Evolutionary conservation across 192 early-diverging fungal species (phyloP).

Genomic region (Podila horticola): DNA sequence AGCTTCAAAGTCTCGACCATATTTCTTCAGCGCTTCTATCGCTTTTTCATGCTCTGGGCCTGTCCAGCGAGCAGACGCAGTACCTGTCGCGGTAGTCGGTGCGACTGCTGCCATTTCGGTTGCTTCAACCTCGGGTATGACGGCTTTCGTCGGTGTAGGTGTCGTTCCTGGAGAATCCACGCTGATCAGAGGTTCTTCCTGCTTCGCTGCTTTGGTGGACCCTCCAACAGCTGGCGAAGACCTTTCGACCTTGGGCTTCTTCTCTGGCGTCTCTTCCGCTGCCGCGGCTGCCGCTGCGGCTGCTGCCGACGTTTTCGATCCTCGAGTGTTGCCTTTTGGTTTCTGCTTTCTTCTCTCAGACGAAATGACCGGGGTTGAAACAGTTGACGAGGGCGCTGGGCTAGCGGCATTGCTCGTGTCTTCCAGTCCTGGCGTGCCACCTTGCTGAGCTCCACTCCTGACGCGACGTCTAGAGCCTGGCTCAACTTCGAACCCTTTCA

Average conservation of each 20-base stretch:
- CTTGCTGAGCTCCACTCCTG: constrained; percentile 31
- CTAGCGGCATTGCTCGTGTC: constrained; percentile 40
- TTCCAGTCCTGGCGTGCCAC: constrained; percentile 30
- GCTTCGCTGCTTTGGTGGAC: background rate
- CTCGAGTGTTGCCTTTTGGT: constrained; percentile 10
- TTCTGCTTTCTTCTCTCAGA: constrained; percentile 29
- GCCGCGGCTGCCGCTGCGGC: background rate
- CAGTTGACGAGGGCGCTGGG: constrained; percentile 34
- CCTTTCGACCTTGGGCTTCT: constrained; percentile 32
- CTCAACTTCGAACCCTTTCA: constrained; percentile 45
- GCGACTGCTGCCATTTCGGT: background rate
- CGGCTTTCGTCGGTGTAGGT: constrained; percentile 1
- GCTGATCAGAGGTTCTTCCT: constrained; percentile 1
- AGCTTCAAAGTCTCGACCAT: constrained; percentile 76
- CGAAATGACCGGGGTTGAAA: constrained; percentile 15
- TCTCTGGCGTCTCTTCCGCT: constrained; percentile 9
- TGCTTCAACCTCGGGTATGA: background rate
- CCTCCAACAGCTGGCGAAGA: constrained; percentile 2
- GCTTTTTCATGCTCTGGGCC: constrained; percentile 30
- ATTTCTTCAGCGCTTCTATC: constrained; percentile 58
- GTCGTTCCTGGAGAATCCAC: constrained; percentile 4
- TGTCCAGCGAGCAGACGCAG: constrained; percentile 44
- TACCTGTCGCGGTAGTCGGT: background rate
- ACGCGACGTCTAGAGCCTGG: constrained; percentile 33
- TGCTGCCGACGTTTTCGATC: constrained; percentile 14